These are phyloP conservation scores for Coemansia sp. DNA, from an alignment of 192 early-diverging fungal species.

Conservation along the genomic window DNA sequence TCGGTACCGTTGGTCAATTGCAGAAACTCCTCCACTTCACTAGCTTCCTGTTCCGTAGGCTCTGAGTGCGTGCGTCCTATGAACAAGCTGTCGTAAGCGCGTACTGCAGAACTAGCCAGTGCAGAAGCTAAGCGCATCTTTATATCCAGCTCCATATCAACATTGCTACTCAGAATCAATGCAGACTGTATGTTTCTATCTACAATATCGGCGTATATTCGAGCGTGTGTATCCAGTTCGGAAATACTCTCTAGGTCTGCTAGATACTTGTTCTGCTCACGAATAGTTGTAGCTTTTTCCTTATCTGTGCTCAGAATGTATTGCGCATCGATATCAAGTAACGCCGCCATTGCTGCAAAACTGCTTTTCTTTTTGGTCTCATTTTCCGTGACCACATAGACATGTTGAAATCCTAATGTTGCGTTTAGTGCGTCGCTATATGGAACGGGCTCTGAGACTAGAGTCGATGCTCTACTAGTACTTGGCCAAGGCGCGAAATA, in stretches of 20 bases:
- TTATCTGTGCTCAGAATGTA: slow-evolving; percentile 12
- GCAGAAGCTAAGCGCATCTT: slow-evolving; percentile 14
- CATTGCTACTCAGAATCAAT: slow-evolving; percentile 13
- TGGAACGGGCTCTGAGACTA: not conserved
- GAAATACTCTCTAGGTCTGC: not conserved
- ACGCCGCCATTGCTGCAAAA: slow-evolving; percentile 19
- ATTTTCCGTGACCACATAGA: slow-evolving; percentile 12
- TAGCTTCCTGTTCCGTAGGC: slow-evolving; percentile 8
- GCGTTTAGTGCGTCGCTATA: slow-evolving; percentile 22
- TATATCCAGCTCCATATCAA: slow-evolving; percentile 32
- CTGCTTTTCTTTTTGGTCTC: not conserved
- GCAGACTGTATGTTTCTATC: slow-evolving; percentile 15
- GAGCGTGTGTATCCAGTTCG: slow-evolving; percentile 25
- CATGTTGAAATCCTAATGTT: slow-evolving; percentile 30
- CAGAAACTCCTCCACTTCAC: slow-evolving; percentile 4
- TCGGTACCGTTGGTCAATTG: not conserved
- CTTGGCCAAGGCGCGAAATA: not conserved
- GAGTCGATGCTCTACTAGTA: not conserved
- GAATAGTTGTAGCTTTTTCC: not conserved
- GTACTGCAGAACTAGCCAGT: slow-evolving; percentile 4
- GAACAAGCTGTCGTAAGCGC: slow-evolving; percentile 20
- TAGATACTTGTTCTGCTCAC: slow-evolving; percentile 5
- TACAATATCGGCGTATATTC: slow-evolving; percentile 27
- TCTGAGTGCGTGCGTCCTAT: slow-evolving; percentile 22
- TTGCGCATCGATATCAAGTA: slow-evolving; percentile 14